Evolutionary conservation across 345 rosid species (phyloP).

Genomic region (Melaleuca alternifolia): DNA sequence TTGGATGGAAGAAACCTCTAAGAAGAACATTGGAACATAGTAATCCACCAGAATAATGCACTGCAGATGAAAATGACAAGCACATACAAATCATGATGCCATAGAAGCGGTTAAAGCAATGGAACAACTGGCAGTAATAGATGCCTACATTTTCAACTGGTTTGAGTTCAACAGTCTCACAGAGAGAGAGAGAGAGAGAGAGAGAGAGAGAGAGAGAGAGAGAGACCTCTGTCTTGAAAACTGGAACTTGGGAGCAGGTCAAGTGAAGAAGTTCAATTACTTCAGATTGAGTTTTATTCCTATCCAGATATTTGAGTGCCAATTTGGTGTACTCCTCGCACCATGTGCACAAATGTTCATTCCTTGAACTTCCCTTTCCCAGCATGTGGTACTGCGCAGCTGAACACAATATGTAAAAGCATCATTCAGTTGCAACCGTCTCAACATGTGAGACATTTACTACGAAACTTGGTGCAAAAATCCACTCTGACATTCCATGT

Average conservation of each 20-base stretch:
- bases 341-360: slow-evolving; percentile 7
- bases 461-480: background rate
- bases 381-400: slow-evolving; percentile 1
- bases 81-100: background rate
- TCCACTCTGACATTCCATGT: background rate
- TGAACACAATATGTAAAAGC: background rate
- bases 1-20: slow-evolving; percentile 33
- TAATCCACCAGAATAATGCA: slow-evolving; percentile 73
- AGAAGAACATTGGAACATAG: slow-evolving; percentile 59
- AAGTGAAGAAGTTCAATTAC: slow-evolving; percentile 15
- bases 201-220: background rate
- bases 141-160: background rate
- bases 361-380: background rate
- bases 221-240: slow-evolving; percentile 54
- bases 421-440: background rate
- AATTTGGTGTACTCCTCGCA: slow-evolving; percentile 22
- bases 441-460: background rate
- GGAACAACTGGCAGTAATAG: background rate
- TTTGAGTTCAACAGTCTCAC: background rate
- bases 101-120: background rate
- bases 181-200: background rate
- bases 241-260: slow-evolving; percentile 32
- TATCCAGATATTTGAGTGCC: slow-evolving; percentile 17
- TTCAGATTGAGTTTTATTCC: slow-evolving; percentile 30
- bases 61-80: slow-evolving; percentile 19